Percentiles rank a stretch among this genome's conserved stretches.
phyloP scores from a whole-genome alignment of 345 rosid species.

The Erodium maritimum region DNA sequence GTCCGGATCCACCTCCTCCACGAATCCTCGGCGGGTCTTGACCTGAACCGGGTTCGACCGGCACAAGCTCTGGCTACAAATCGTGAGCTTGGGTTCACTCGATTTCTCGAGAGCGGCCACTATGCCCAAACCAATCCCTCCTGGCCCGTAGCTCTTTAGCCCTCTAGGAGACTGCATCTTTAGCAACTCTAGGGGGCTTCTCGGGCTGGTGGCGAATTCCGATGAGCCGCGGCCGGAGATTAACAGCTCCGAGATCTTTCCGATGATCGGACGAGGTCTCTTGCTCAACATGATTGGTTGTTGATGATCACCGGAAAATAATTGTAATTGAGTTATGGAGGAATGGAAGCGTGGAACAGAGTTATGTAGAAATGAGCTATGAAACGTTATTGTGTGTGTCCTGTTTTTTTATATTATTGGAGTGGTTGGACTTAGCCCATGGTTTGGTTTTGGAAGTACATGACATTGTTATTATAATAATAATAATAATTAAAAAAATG shows the following conservation, averaged over 20 bases:
- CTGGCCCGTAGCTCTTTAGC: conserved; percentile 35
- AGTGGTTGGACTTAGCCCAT: conserved; percentile 34
- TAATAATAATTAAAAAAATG: not conserved
- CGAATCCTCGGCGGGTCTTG: conserved; percentile 11
- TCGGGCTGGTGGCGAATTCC: conserved; percentile 44
- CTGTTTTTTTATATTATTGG: conserved; percentile 18
- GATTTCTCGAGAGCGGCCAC: conserved; percentile 66
- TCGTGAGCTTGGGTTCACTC: conserved; percentile 15
- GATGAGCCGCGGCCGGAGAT: conserved; percentile 31
- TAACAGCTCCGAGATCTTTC: conserved; percentile 52
- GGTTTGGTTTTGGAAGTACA: conserved; percentile 19
- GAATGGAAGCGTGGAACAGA: not conserved
- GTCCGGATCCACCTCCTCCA: conserved; percentile 12
- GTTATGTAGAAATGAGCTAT: not conserved
- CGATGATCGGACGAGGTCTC: conserved; percentile 63
- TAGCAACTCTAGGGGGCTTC: conserved; percentile 46
- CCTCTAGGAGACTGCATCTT: conserved; percentile 53
- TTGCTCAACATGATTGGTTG: conserved; percentile 37
- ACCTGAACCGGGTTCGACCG: conserved; percentile 28
- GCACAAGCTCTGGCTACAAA: conserved; percentile 14
- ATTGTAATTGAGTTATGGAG: conserved; percentile 3
- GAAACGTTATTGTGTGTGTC: not conserved
- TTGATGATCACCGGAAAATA: not conserved
- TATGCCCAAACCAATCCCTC: conserved; percentile 70
- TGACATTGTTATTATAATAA: conserved; percentile 8